Evolutionary conservation across 2,329 filamentous ascomycete genomes (phyloP).

Genomic region (Verticillium tricorpus): DNA sequence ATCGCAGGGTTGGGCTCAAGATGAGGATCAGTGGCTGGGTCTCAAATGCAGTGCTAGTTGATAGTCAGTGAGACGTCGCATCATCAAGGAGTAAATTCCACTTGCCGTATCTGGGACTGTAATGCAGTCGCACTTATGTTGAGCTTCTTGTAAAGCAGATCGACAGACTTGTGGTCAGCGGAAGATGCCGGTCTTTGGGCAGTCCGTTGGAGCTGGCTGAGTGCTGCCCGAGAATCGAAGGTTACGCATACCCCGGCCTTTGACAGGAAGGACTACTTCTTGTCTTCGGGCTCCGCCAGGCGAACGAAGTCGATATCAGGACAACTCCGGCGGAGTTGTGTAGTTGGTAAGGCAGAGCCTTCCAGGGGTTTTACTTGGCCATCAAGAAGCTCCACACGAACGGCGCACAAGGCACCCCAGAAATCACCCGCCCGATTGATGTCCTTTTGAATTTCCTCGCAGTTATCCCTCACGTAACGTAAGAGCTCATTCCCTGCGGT

Average conservation of each 20-base stretch:
- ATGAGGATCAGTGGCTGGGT: background rate
- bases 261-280: background rate
- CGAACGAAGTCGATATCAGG: background rate
- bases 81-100: background rate
- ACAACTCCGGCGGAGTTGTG: background rate
- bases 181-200: background rate
- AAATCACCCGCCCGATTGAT: background rate
- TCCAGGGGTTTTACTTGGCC: background rate
- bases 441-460: background rate
- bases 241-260: background rate
- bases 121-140: background rate
- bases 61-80: background rate
- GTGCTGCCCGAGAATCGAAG: background rate
- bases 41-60: background rate
- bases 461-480: background rate
- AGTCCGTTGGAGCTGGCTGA: background rate
- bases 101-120: background rate
- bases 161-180: background rate
- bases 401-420: background rate
- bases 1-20: background rate
- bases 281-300: background rate
- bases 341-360: background rate
- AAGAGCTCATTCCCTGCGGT: background rate
- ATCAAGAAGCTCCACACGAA: background rate
- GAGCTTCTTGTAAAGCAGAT: background rate